Evolutionary conservation across 2,329 filamentous ascomycete species (phyloP).

Genomic region (Botrytis byssoidea): DNA sequence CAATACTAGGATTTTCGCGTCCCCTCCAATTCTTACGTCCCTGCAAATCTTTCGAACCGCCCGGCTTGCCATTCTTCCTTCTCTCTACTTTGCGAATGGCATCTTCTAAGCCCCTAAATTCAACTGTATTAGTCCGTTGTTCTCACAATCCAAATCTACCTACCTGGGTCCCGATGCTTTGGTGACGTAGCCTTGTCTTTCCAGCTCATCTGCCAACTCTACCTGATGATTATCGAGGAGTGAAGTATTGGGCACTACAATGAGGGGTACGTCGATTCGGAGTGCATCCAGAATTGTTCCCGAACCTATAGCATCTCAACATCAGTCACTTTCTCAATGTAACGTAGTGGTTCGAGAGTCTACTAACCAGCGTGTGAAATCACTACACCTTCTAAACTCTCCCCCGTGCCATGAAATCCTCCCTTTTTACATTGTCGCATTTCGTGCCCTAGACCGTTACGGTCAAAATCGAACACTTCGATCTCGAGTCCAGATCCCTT

Average conservation of each 20-base stretch:
- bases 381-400: constrained; percentile 64
- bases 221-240: constrained; percentile 89
- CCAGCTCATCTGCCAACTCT: constrained; percentile 77
- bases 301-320: constrained; percentile 58
- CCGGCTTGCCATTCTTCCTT: constrained; percentile 6
- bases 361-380: constrained; percentile 83
- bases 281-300: constrained; percentile 86
- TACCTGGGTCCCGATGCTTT: constrained; percentile 31
- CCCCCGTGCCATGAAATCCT: constrained; percentile 40
- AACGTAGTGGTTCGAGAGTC: background rate
- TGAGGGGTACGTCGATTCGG: constrained; percentile 69
- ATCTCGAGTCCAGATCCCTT: constrained; percentile 48
- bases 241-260: constrained; percentile 82
- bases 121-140: constrained; percentile 1
- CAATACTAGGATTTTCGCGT: constrained; percentile 25
- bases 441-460: constrained; percentile 51
- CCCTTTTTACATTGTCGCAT: constrained; percentile 48
- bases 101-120: constrained; percentile 26
- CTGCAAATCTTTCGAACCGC: constrained; percentile 2
- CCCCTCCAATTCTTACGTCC: constrained; percentile 29
- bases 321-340: constrained; percentile 4
- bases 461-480: constrained; percentile 65
- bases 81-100: constrained; percentile 30
- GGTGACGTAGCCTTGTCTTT: constrained; percentile 71
- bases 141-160: constrained; percentile 8